Percentiles rank a stretch among this genome's conserved stretches.
phyloP scores from a whole-genome alignment of 106 monocot species.

The Allium sativum region DNA sequence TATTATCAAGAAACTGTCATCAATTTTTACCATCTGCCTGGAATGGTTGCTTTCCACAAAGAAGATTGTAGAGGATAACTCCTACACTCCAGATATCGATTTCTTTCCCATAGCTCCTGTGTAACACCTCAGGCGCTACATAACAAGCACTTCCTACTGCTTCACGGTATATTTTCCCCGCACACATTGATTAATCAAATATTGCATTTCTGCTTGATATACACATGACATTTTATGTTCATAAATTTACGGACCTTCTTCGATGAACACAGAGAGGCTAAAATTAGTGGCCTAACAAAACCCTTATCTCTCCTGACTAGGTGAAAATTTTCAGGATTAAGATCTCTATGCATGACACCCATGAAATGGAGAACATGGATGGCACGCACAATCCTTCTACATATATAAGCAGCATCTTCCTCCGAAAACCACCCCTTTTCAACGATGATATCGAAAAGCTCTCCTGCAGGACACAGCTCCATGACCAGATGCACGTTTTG shows the following conservation, averaged over 20 bases:
- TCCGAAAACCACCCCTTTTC: conserved; percentile 47
- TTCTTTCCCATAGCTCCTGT: conserved; percentile 46
- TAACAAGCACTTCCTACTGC: conserved; percentile 50
- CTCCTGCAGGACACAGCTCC: conserved; percentile 71
- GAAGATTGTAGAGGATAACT: conserved; percentile 41
- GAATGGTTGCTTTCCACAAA: conserved; percentile 16
- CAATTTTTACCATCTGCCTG: too few species aligned
- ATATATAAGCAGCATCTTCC: conserved; percentile 31
- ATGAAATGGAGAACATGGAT: conserved; percentile 72
- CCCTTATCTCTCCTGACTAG: conserved; percentile 30
- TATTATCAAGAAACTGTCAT: too few species aligned
- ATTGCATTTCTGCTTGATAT: not conserved
- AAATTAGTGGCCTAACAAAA: conserved; percentile 48
- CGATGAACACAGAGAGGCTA: conserved; percentile 68
- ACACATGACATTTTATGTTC: not conserved
- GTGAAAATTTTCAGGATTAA: conserved; percentile 68
- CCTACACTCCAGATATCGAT: conserved; percentile 58
- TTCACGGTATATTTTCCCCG: conserved; percentile 30
- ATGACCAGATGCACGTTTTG: conserved; percentile 49
- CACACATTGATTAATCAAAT: not conserved
- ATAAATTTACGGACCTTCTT: conserved; percentile 29
- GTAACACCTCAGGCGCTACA: conserved; percentile 46
- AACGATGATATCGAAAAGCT: conserved; percentile 64
- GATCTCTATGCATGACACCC: conserved; percentile 70
- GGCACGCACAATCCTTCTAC: conserved; percentile 38